Evolutionary conservation across 805 yeast genomes (phyloP).

Genomic region (Komagataella mondaviorum): DNA sequence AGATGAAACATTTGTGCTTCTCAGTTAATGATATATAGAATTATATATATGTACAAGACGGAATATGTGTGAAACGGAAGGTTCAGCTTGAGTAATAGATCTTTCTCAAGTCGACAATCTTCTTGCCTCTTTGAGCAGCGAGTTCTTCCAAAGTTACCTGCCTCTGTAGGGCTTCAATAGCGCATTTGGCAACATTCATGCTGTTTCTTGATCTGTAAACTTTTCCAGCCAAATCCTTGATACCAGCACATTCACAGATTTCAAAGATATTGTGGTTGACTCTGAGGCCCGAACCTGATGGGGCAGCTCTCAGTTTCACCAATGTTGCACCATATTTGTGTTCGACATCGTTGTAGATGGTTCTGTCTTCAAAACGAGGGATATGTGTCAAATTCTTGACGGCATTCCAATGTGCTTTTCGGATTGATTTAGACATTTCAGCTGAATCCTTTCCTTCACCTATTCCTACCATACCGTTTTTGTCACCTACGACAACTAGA

Average conservation of each 20-base stretch:
- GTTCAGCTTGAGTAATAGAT: slow-evolving; percentile 54
- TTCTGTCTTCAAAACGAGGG: slow-evolving; percentile 84
- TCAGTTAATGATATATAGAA: not conserved
- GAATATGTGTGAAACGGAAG: not conserved
- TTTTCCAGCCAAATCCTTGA: slow-evolving; percentile 85
- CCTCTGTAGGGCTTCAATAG: slow-evolving; percentile 67
- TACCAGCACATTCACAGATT: slow-evolving; percentile 87
- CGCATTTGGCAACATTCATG: slow-evolving; percentile 87
- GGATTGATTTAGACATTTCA: slow-evolving; percentile 59
- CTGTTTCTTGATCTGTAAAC: slow-evolving; percentile 86
- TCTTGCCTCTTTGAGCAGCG: slow-evolving; percentile 88
- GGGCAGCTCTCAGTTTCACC: slow-evolving; percentile 71
- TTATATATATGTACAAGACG: not conserved
- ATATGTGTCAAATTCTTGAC: slow-evolving; percentile 70
- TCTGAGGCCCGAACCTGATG: slow-evolving; percentile 87
- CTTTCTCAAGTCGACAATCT: slow-evolving; percentile 84
- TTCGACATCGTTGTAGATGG: slow-evolving; percentile 74
- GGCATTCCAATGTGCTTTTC: slow-evolving; percentile 89
- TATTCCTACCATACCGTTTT: slow-evolving; percentile 84
- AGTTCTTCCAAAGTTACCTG: slow-evolving; percentile 79
- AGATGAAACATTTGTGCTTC: not conserved
- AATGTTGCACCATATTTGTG: slow-evolving; percentile 80
- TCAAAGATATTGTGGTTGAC: slow-evolving; percentile 85
- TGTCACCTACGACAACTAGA: slow-evolving; percentile 83
- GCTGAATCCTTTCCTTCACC: slow-evolving; percentile 90